These are phyloP conservation scores for Alternaria alternata DNA, from an alignment of 2,329 filamentous ascomycete genomes.

Conservation along the genomic window DNA sequence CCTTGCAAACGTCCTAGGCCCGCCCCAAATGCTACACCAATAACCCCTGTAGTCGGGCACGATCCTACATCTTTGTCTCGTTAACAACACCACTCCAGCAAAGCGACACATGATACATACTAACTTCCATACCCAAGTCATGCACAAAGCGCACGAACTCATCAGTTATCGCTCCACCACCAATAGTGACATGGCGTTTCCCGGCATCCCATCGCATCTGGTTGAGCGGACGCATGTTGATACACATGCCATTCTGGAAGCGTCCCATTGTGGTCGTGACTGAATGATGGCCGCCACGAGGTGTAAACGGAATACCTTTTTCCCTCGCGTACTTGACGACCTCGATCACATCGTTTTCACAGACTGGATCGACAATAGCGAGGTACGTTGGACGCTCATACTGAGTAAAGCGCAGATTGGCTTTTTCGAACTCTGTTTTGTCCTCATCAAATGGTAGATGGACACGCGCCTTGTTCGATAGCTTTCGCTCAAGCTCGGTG, in stretches of 20 bases:
- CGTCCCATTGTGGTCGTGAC: constrained; percentile 11
- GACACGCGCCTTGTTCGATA: constrained; percentile 1
- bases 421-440: constrained; percentile 4
- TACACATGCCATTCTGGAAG: constrained; percentile 11
- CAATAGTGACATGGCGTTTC: background rate
- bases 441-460: constrained; percentile 5
- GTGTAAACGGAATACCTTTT: constrained; percentile 13
- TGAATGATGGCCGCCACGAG: constrained; percentile 11
- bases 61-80: constrained; percentile 7
- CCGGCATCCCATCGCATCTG: constrained; percentile 9
- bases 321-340: constrained; percentile 9
- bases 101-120: constrained; percentile 1
- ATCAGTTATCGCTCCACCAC: constrained; percentile 9
- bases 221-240: constrained; percentile 14
- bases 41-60: constrained; percentile 12
- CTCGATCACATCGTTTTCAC: background rate
- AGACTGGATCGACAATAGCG: constrained; percentile 6
- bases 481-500: constrained; percentile 8
- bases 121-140: constrained; percentile 12
- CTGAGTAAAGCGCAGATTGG: constrained; percentile 13
- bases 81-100: background rate
- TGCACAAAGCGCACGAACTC: constrained; percentile 13
- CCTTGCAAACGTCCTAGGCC: constrained; percentile 13
- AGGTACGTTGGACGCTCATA: constrained; percentile 13
- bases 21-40: constrained; percentile 13